phyloP scores from a whole-genome alignment of 2,329 filamentous ascomycete genomes.

The Alternaria arbusti region DNA sequence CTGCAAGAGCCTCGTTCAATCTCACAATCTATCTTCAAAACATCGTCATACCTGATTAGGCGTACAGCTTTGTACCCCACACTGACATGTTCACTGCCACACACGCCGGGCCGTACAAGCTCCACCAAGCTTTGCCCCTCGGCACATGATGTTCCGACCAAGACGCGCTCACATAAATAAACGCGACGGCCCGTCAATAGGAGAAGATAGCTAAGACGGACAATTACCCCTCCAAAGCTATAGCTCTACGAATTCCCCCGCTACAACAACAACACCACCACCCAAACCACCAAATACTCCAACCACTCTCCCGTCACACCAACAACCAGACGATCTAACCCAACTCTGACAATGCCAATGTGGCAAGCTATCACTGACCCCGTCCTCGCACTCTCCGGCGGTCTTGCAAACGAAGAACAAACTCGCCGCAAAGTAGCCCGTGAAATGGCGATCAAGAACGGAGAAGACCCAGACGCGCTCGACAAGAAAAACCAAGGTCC shows the following conservation, averaged over 20 bases:
- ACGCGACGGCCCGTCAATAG: neutral
- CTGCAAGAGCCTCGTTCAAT: neutral
- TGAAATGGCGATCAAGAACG: neutral
- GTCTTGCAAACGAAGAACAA: neutral
- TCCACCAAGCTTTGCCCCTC: neutral
- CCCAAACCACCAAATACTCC: neutral
- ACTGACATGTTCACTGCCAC: neutral
- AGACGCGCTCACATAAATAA: neutral
- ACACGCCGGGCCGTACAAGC: neutral
- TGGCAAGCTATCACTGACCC: neutral
- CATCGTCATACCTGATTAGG: neutral
- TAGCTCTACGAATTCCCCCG: neutral
- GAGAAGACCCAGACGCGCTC: neutral
- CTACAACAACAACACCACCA: neutral
- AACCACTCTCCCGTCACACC: neutral
- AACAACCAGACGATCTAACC: neutral
- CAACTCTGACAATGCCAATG: neutral
- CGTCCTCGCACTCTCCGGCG: neutral
- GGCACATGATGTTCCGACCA: neutral
- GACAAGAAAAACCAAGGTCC: conserved; percentile 28
- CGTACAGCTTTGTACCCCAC: neutral
- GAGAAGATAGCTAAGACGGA: neutral
- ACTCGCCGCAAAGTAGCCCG: neutral
- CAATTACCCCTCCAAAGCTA: neutral
- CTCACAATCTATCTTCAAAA: neutral